These are phyloP conservation scores for Przewalskia tangutica DNA, from an alignment of 257 asterid species.

Conservation along the genomic window DNA sequence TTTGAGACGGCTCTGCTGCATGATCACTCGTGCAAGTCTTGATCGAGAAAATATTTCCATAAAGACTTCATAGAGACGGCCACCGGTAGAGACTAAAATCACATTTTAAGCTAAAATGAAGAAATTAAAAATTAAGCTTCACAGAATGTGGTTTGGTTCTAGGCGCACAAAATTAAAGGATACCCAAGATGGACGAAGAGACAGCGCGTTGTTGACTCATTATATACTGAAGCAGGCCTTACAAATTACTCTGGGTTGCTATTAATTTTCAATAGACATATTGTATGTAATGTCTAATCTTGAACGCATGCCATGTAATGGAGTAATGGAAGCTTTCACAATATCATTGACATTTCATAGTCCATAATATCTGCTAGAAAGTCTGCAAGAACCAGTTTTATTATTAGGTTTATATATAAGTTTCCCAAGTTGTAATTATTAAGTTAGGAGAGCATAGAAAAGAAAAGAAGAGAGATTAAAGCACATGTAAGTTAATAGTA, in stretches of 20 bases:
- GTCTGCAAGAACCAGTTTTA: conserved; percentile 17
- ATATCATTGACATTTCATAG: conserved; percentile 22
- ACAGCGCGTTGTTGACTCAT: background rate
- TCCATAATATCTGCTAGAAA: conserved; percentile 51
- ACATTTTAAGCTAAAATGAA: no score
- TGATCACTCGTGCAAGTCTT: no score
- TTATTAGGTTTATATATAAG: background rate
- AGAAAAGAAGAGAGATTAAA: no score
- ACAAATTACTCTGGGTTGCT: background rate
- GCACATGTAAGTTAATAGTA: no score
- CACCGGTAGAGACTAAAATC: no score
- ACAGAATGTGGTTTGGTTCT: no score
- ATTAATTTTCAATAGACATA: background rate
- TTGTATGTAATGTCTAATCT: background rate
- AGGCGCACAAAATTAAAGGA: background rate
- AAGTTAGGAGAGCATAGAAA: no score
- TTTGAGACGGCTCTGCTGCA: no score
- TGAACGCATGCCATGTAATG: background rate
- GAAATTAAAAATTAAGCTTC: no score
- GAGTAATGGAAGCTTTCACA: conserved; percentile 13
- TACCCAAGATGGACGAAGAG: background rate
- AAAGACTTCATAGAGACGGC: no score
- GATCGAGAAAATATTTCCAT: no score
- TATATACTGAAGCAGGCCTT: background rate
- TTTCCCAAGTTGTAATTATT: background rate